These are phyloP conservation scores for Starmerella bombi DNA, from an alignment of 805 yeast genomes.

Conservation along the genomic window DNA sequence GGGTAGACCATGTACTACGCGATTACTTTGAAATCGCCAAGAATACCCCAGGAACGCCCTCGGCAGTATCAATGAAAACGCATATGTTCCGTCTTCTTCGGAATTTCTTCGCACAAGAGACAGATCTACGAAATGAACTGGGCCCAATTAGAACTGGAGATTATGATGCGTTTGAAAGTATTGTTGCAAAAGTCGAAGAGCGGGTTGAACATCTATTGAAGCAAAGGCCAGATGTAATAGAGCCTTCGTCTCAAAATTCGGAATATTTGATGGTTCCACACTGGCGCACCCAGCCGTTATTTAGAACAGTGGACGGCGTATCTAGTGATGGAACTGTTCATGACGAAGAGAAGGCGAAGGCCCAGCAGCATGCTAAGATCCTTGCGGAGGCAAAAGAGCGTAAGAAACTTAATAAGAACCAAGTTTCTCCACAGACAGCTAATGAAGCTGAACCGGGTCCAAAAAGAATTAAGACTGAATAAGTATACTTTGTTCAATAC, in stretches of 20 bases:
- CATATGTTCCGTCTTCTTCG: slow-evolving; percentile 80
- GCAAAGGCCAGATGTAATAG: slow-evolving; percentile 19
- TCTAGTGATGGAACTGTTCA: slow-evolving; percentile 24
- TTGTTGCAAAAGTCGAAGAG: slow-evolving; percentile 54
- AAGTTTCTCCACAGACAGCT: too few relatives aligned
- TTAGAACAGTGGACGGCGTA: slow-evolving; percentile 76
- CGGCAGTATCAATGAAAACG: slow-evolving; percentile 73
- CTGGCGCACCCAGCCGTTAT: slow-evolving; percentile 95
- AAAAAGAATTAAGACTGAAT: background rate
- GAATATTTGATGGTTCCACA: slow-evolving; percentile 79
- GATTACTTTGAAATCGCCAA: slow-evolving; percentile 81
- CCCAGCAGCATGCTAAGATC: slow-evolving; percentile 4
- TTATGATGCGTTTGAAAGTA: slow-evolving; percentile 38
- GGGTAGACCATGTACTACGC: slow-evolving; percentile 70
- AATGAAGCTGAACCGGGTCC: background rate
- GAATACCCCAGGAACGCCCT: slow-evolving; percentile 50
- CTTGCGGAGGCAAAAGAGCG: slow-evolving; percentile 8
- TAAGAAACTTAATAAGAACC: background rate
- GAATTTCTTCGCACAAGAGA: slow-evolving; percentile 63
- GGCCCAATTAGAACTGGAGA: slow-evolving; percentile 41
- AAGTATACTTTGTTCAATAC: too few relatives aligned
- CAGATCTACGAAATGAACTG: slow-evolving; percentile 61
- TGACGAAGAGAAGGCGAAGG: slow-evolving; percentile 10
- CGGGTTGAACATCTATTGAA: slow-evolving; percentile 45
- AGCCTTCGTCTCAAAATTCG: slow-evolving; percentile 33